Evolutionary conservation across 306 rosid species (phyloP).

Genomic region (Begonia peltatifolia): DNA sequence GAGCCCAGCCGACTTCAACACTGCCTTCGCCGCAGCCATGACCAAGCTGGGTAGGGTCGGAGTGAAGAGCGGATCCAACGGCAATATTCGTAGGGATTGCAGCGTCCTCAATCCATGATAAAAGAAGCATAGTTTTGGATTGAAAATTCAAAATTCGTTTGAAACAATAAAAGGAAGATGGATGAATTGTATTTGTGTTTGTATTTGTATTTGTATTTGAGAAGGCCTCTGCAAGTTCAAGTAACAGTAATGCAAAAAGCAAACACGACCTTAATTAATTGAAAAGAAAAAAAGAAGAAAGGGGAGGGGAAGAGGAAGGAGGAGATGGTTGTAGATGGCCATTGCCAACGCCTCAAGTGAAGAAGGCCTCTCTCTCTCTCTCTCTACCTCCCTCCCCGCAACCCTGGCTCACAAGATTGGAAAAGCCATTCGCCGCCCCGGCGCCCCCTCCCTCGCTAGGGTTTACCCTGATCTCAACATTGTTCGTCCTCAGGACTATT

Average conservation of each 20-base stretch:
- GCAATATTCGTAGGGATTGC: constrained; percentile 45
- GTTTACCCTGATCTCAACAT: constrained; percentile 75
- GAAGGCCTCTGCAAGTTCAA: no score
- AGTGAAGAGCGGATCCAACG: constrained; percentile 27
- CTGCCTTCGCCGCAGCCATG: constrained; percentile 36
- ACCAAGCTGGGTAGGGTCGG: constrained; percentile 62
- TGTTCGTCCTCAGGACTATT: constrained; percentile 82
- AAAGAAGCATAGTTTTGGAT: neutral
- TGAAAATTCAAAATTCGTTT: neutral
- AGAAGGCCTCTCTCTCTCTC: no score
- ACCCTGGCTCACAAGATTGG: constrained; percentile 95
- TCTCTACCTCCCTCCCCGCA: constrained; percentile 23
- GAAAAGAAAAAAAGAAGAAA: no score
- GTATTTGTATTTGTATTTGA: no score
- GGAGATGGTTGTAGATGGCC: no score
- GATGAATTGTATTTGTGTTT: no score
- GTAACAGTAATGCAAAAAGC: no score
- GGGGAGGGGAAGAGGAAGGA: no score
- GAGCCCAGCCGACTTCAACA: constrained; percentile 17
- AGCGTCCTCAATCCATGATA: constrained; percentile 17
- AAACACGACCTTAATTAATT: no score
- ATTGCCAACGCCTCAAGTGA: no score
- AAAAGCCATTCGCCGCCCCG: constrained; percentile 87
- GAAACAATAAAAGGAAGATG: neutral
- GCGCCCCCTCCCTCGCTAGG: constrained; percentile 87